Evolutionary conservation across 352 stramenopile species (phyloP), one percentile per base, ranked within the genome.

Genomic region (Globisporangium splendens): DNA sequence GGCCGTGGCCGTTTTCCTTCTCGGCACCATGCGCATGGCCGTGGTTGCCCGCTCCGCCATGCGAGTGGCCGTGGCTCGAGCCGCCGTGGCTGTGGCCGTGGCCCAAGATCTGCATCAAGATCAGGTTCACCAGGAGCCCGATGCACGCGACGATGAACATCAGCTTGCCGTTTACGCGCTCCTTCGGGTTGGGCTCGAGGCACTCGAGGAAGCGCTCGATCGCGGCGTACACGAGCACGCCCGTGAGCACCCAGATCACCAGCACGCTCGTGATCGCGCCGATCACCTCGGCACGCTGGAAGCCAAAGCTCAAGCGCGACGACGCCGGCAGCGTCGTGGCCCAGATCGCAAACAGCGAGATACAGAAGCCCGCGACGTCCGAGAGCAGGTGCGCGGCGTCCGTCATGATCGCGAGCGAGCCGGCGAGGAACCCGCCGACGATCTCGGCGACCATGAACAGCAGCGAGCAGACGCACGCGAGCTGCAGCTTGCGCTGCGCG

Each of bases 91-190:
- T 73, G 62, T 94, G 81, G 0, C 73, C 80, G 46, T 95, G 85
- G 42, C 90, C 91, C 39, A 98, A 68, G 50, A 98, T 96, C 61
- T 93, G 81, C 63, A 97, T 97, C 42, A 99, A 71, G 21, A 91
- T 83, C 38, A 99, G 57, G 77, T 99, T 99, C 21, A 99, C 92
- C 33, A 98, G 57, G 11, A 99, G 86, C 0, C 96, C 97, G 66
- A 99, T 94, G 55, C 77, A 79, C 1, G 96, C 96, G 54, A 99
- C 90, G 21, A 95, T 89, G 67, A 96, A 96, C 97, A 99, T 99
- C 61, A 99, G 65, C 60, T 92, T 93, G 70, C 97, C 97, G 69
- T 99, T 87, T 1, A 99, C 95, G 52, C 66, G 63, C 63, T 95
- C 89, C 46, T 78, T 68, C 12, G 84, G 76, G 71, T 96, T 67